A percentile compares a stretch with the other conserved stretches of the same genome.
Evolutionary conservation across 768 basidiomycete genomes (phyloP).

Genomic region (Mycena vulgaris): DNA sequence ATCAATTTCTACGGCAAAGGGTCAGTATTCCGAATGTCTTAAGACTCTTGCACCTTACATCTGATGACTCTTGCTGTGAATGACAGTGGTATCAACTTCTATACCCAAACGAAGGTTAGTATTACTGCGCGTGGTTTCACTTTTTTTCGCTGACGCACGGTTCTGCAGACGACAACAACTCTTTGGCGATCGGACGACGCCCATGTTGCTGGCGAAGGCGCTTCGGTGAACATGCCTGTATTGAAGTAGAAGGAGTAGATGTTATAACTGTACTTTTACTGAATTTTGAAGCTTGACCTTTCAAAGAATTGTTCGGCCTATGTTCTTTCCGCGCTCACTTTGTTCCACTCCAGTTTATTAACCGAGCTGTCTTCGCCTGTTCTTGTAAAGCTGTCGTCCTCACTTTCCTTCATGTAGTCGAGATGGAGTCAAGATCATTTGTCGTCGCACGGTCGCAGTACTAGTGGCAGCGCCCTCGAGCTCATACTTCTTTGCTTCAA

Average conservation of each 20-base stretch:
- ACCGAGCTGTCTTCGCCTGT: too few species aligned
- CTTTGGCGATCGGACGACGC: constrained; percentile 94
- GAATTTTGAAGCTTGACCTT: not conserved
- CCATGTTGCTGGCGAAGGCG: constrained; percentile 71
- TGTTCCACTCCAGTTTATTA: too few species aligned
- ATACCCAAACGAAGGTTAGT: constrained; percentile 91
- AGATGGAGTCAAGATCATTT: too few species aligned
- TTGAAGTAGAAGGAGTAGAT: constrained; percentile 19
- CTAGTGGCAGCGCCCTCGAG: too few species aligned
- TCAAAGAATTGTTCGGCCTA: too few species aligned
- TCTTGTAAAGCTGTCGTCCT: too few species aligned
- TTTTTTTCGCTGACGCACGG: not conserved
- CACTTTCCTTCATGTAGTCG: too few species aligned
- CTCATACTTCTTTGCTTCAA: too few species aligned
- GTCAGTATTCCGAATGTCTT: constrained; percentile 53
- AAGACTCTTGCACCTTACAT: constrained; percentile 1
- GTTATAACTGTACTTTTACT: constrained; percentile 14
- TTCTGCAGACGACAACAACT: constrained; percentile 85
- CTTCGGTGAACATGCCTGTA: constrained; percentile 85
- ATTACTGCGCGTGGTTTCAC: not conserved
- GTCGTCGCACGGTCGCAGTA: too few species aligned
- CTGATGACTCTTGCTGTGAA: not conserved
- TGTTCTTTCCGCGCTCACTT: too few species aligned
- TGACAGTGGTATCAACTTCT: constrained; percentile 91
- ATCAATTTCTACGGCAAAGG: constrained; percentile 93